These are phyloP conservation scores for Taiozyma sp. DNA, from an alignment of 1,139 yeast genomes.

Conservation along the genomic window DNA sequence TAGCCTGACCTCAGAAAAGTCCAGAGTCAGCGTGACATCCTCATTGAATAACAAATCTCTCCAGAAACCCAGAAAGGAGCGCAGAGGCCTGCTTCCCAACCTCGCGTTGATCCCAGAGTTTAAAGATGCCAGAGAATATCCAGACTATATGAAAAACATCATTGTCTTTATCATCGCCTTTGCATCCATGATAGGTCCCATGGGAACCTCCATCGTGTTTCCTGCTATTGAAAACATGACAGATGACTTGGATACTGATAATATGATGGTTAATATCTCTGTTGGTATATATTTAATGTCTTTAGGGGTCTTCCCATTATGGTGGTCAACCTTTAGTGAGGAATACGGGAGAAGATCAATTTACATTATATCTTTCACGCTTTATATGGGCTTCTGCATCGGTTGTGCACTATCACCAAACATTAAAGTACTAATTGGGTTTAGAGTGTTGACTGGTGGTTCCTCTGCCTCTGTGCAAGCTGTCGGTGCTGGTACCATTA, in stretches of 20 bases:
- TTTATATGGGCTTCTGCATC: constrained; percentile 60
- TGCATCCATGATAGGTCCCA: constrained; percentile 80
- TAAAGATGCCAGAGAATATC: constrained; percentile 64
- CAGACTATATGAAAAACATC: constrained; percentile 40
- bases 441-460: constrained; percentile 72
- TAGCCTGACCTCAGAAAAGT: not conserved
- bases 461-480: constrained; percentile 84
- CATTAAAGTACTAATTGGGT: constrained; percentile 57
- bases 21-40: constrained; percentile 22
- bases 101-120: constrained; percentile 63
- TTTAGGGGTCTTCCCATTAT: constrained; percentile 74
- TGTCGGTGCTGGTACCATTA: constrained; percentile 85
- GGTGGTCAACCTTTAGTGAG: constrained; percentile 88
- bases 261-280: constrained; percentile 62
- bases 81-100: constrained; percentile 49
- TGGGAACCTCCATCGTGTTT: constrained; percentile 83
- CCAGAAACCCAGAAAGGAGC: constrained; percentile 9
- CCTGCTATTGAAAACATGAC: constrained; percentile 71
- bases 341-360: constrained; percentile 68
- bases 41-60: constrained; percentile 2
- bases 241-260: constrained; percentile 47
- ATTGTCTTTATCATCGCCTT: constrained; percentile 63
- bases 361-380: constrained; percentile 58
- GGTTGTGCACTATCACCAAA: constrained; percentile 66
- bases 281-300: constrained; percentile 75